These are phyloP conservation scores for Clathrus columnatus DNA, from an alignment of 768 basidiomycete genomes.

Conservation along the genomic window DNA sequence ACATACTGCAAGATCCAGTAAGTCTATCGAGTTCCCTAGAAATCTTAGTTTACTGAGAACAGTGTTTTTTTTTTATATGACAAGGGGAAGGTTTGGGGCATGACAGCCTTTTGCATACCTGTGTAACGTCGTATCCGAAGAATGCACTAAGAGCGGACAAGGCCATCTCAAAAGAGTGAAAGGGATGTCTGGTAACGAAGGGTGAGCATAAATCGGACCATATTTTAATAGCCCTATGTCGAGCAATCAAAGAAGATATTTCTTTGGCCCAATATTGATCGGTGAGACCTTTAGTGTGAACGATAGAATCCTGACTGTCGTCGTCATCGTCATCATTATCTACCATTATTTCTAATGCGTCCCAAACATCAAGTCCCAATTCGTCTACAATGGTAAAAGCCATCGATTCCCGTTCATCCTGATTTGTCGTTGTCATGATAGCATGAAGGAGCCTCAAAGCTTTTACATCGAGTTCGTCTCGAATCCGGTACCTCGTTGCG, in stretches of 20 bases:
- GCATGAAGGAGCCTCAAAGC: slow-evolving; percentile 34
- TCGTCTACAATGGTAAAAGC: slow-evolving; percentile 31
- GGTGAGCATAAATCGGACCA: slow-evolving; percentile 25
- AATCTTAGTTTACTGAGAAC: slow-evolving; percentile 31
- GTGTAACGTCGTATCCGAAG: slow-evolving; percentile 34
- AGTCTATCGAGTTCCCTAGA: slow-evolving; percentile 31
- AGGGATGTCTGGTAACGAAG: slow-evolving; percentile 4
- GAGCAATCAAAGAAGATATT: slow-evolving; percentile 36
- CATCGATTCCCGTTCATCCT: slow-evolving; percentile 27
- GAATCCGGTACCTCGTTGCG: slow-evolving; percentile 35
- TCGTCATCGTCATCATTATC: slow-evolving; percentile 3
- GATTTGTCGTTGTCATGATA: slow-evolving; percentile 27
- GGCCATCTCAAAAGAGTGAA: slow-evolving; percentile 34
- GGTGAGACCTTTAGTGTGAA: slow-evolving; percentile 27
- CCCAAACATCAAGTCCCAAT: slow-evolving; percentile 48
- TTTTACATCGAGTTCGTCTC: slow-evolving; percentile 35
- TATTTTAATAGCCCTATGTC: slow-evolving; percentile 29
- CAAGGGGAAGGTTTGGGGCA: not conserved
- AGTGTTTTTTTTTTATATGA: no score
- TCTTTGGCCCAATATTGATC: slow-evolving; percentile 43
- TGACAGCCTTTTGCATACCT: slow-evolving; percentile 24
- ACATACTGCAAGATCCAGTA: slow-evolving; percentile 29
- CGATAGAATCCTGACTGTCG: slow-evolving; percentile 5
- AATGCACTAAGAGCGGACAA: slow-evolving; percentile 46
- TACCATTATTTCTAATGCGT: slow-evolving; percentile 36